A percentile compares a stretch with the other conserved stretches of the same genome.
These are phyloP conservation scores for Spathaspora gorwiae DNA, from an alignment of 805 yeast species.

Conservation along the genomic window DNA sequence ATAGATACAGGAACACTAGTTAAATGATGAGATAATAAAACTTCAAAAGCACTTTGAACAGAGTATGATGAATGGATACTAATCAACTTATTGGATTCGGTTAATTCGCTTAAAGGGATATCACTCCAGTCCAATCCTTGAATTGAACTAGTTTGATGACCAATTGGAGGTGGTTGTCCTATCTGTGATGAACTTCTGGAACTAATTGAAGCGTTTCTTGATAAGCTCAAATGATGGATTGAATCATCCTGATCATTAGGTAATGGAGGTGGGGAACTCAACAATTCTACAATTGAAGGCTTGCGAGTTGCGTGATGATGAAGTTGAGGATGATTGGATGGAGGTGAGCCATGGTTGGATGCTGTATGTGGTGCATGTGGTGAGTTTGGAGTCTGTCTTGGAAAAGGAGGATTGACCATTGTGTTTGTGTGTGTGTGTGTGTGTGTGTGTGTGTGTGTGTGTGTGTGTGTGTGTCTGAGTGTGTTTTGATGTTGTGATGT, in stretches of 20 bases:
- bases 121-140: conserved; percentile 61
- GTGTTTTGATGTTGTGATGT: too few species aligned
- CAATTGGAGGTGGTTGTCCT: conserved; percentile 2
- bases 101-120: conserved; percentile 64
- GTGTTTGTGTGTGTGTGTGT: too few species aligned
- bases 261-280: conserved; percentile 72
- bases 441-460: too few species aligned
- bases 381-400: conserved; percentile 14
- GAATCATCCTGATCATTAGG: conserved; percentile 36
- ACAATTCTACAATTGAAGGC: conserved; percentile 69
- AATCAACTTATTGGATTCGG: conserved; percentile 74
- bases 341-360: conserved; percentile 2
- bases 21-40: conserved; percentile 63
- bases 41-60: conserved; percentile 86
- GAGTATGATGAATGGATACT: conserved; percentile 62
- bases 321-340: conserved; percentile 1
- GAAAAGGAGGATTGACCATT: conserved; percentile 17
- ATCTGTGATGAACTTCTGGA: conserved; percentile 14
- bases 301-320: conserved; percentile 30
- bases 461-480: too few species aligned
- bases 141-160: conserved; percentile 1
- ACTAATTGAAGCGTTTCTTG: conserved; percentile 30
- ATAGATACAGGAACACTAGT: conserved; percentile 77
- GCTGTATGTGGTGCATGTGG: conserved; percentile 6
- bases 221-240: conserved; percentile 33